Conservation (phyloP, 192 early-diverging fungal species). For the Allomyces macrogynus region DNA sequence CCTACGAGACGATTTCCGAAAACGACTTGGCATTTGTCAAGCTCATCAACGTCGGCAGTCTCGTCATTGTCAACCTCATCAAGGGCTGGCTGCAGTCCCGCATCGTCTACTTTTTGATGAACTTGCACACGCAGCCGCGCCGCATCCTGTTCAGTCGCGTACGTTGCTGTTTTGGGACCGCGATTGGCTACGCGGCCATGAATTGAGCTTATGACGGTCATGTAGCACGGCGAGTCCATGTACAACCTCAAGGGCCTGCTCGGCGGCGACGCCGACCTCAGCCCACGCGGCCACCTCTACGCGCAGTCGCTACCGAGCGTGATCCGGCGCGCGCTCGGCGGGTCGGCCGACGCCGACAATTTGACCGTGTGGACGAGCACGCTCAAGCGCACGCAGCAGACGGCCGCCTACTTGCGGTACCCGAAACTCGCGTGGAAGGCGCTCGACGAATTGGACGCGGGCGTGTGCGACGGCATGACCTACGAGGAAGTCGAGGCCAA, state of each 20-base stretch:
- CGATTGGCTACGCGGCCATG: no score
- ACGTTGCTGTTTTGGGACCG: no score
- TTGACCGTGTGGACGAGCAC: conserved; percentile 95
- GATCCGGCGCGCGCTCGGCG: conserved; percentile 53
- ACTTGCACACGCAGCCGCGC: conserved; percentile 87
- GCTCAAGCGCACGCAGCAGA: conserved; percentile 79
- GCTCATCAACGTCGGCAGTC: conserved; percentile 78
- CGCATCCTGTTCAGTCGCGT: conserved; percentile 75
- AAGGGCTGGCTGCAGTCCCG: conserved; percentile 87
- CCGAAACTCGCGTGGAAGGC: conserved; percentile 93
- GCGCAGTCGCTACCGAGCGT: conserved; percentile 62
- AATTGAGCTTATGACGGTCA: neutral
- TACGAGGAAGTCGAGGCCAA: conserved; percentile 93
- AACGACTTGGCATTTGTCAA: conserved; percentile 67
- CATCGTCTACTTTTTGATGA: conserved; percentile 98
- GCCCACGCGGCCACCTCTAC: conserved; percentile 68
- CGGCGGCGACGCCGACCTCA: conserved; percentile 84
- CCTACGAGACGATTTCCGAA: conserved; percentile 77
- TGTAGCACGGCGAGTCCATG: conserved; percentile 73
- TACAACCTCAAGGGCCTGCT: conserved; percentile 83
- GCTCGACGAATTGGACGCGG: conserved; percentile 90
- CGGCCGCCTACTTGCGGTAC: conserved; percentile 52
- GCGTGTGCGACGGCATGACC: conserved; percentile 94
- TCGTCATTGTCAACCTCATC: conserved; percentile 84
- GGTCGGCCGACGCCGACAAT: neutral